Base-by-base conservation (phyloP, 2,329 filamentous ascomycete species). In the Dendryphion nanum region DNA sequence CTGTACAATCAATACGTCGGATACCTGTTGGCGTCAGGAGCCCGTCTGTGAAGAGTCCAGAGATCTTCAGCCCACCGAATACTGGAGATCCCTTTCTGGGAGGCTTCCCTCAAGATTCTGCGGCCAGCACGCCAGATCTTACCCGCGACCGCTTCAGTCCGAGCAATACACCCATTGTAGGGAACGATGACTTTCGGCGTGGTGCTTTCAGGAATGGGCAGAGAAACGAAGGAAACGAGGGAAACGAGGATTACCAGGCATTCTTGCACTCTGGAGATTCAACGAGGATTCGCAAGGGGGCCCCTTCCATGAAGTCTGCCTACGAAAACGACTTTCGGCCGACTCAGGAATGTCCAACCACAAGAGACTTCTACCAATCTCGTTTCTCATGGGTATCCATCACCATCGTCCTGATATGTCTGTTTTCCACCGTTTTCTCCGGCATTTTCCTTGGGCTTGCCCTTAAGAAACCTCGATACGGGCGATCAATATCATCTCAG, bases 361-460 rank as follows among this genome's bases (percentile, higher is more conserved):
- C 53, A 4, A 52, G 51, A 36, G 59, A 66, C 38, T 68, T 70
- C 35, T 67, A 69, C 36, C 55, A 63, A 8, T 58, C 59, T 5
- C 51, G 60, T 4, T 57, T 56, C n/a, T 57, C 59, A 5, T 82
- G 77, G 76, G 63, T 82, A 7, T 65, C 68, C 5, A 45, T 67
- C 8, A 56, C 53, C 5, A 59, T 72, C 10, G 44, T 74, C 6
- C 33, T 63, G 2, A 58, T 73, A 4, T 81, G 80, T 0, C 36
- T 85, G 1, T 83, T 84, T 50, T 83, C 82, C 0, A 85, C 82
- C 0, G 45, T 76, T 2, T 69, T 83, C 37, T 84, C 81, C n/a
- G 76, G 73, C 0, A 63, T 86, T n/a, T 89, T 82, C 71, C 66
- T 89, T 1, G 64, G 75, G 1, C 70, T 83, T 4, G 81, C 84